These are phyloP conservation scores for Calocybe cyanea DNA, from an alignment of 768 basidiomycete genomes.

Conservation along the genomic window DNA sequence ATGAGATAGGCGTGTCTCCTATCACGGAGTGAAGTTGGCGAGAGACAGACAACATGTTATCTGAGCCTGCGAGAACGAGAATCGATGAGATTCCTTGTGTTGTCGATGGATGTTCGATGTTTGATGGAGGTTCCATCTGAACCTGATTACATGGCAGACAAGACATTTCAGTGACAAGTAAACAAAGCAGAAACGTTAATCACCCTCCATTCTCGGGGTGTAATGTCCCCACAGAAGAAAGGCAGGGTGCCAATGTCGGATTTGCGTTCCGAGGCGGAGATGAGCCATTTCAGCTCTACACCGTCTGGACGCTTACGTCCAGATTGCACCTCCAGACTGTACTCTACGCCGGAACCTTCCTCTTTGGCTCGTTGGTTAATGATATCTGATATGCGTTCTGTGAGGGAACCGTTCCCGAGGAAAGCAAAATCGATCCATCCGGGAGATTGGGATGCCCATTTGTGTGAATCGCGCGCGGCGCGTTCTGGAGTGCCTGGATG, in stretches of 20 bases:
- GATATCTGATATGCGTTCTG: conserved; percentile 39
- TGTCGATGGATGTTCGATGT: conserved; percentile 46
- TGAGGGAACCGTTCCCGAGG: conserved; percentile 45
- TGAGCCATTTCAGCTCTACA: conserved; percentile 52
- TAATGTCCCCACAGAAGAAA: conserved; percentile 75
- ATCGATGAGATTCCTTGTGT: conserved; percentile 49
- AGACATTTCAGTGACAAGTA: no score
- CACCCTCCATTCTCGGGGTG: conserved; percentile 58
- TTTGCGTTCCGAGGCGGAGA: conserved; percentile 33
- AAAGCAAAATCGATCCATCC: conserved; percentile 72
- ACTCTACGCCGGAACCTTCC: conserved; percentile 37
- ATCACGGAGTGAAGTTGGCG: conserved; percentile 46
- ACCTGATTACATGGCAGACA: conserved; percentile 32
- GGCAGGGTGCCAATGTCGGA: conserved; percentile 39
- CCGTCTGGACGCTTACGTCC: conserved; percentile 59
- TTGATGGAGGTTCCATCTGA: conserved; percentile 41
- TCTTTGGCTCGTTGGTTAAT: conserved; percentile 49
- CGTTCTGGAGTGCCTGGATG: conserved; percentile 46
- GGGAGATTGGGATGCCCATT: conserved; percentile 49
- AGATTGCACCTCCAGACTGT: conserved; percentile 42
- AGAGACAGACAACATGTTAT: conserved; percentile 26
- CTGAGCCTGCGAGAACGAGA: conserved; percentile 32
- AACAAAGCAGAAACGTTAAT: neutral
- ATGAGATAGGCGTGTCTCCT: conserved; percentile 33
- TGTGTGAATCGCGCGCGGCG: conserved; percentile 37